Conservation (phyloP, 169 alveolate genomes). For the Perkinsus olseni region DNA sequence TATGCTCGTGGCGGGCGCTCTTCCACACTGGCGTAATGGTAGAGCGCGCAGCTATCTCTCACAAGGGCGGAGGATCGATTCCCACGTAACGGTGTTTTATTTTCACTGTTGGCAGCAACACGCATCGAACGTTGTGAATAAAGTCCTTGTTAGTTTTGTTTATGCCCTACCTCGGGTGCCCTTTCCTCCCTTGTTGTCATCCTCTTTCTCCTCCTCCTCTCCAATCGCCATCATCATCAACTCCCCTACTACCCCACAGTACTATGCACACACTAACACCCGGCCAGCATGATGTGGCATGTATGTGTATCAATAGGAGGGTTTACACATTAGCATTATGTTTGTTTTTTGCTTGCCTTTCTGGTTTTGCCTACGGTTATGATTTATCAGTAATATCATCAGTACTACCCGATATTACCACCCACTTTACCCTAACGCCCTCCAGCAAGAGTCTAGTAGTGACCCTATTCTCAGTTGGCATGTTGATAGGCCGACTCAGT, state of each 20-base stretch:
- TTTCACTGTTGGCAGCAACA: too few species aligned
- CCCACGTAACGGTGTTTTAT: too few species aligned
- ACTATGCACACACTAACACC: too few species aligned
- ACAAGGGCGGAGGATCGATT: too few species aligned
- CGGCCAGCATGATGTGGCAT: neutral
- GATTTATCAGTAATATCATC: neutral
- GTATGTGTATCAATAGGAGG: neutral
- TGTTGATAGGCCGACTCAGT: neutral
- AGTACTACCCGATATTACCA: neutral
- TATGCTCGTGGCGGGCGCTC: too few species aligned
- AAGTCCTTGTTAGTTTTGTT: too few species aligned
- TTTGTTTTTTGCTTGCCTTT: neutral
- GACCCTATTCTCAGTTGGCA: neutral
- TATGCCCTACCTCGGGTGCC: too few species aligned
- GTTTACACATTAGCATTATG: neutral
- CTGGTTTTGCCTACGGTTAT: neutral
- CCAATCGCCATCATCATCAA: too few species aligned
- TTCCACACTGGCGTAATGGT: too few species aligned
- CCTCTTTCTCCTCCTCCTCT: neutral
- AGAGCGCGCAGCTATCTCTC: too few species aligned
- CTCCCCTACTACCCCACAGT: too few species aligned
- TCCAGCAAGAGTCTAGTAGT: neutral
- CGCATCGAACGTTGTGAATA: too few species aligned
- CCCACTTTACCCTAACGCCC: neutral
- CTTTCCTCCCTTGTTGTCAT: neutral